Base-by-base conservation (phyloP, 805 yeast species). In the Danielozyma ontarioensis region DNA sequence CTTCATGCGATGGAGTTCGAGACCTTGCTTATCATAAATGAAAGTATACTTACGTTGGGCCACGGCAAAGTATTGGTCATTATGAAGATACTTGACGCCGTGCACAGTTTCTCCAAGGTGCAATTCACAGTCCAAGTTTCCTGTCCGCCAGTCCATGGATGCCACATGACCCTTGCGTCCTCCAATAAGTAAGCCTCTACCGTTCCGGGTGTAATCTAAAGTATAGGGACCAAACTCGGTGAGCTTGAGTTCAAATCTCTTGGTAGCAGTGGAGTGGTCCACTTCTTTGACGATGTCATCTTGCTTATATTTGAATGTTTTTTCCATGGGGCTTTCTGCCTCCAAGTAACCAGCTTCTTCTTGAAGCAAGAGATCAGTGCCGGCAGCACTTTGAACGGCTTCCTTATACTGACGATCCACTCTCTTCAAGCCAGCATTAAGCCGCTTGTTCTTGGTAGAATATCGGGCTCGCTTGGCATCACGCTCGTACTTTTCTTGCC, bases 131-230 rank as follows among this genome's bases (percentile, higher is more conserved):
- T 78, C 81, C 22, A 90, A 62, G 25, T 66, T 69, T 11, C 97
- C 97, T 25, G 78, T 76, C 53, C 94, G 77, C 97, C 98, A 93
- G 62, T 93, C 96, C 69, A 93, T 81, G 2, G 93, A 77, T 0
- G 98, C 97, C 32, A 93, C 78, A 65, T 93, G 98, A 3, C 99
- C 99, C 55, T 86, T 87, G 30, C 71, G 70, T 13, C 99, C 99
- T 8, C 89, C 93, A 15, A 93, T 64, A 23, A 93, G 68, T 31
- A 93, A 57, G 42, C 81, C 82, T 40, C 96, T 78, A 34, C 99
- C 98, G 47, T 87, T 87, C 57, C 90, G 71, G 2, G 93, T 75
- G 55, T 82, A 93, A 55, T 90, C 88, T 7, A 84, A 53, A 4
- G 69, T 61, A 53, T 93, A 93, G 1, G 98, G 97, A 0, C 97